Base-by-base conservation (phyloP, 2,329 filamentous ascomycete species). In the Scedosporium aurantiacum region DNA sequence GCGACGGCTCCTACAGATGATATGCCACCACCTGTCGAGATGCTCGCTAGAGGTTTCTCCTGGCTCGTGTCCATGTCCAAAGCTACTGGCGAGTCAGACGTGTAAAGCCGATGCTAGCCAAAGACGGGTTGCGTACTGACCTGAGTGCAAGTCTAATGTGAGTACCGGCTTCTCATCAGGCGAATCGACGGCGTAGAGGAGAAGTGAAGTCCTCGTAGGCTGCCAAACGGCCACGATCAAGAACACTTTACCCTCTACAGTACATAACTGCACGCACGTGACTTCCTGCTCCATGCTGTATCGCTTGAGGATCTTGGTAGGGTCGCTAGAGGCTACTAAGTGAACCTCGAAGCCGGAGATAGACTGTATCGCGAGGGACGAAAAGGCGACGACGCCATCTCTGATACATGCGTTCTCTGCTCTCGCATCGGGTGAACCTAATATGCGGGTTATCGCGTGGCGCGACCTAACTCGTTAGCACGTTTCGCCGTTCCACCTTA, bases 341-440 rank as follows among this genome's bases (percentile, higher is more conserved):
- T 28, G 28, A 18, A 63, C 41, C 5, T 47, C 54, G 45, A 60
- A 64, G 4, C 18, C 18, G 3, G 45, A 28, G 21, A 45, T 41
- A 7, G 28, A 21, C 37, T 78, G 72, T 1, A 76, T 71, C 6
- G 45, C 18, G 1, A 41, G n/a, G 12, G 28, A 10, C 10, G 78
- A 78, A 7, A 84, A 52, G 0, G 76, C 75, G 27, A 82, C 69
- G 5, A 68, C 65, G 14, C 74, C 68, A 0, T 70, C 71, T 8
- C 67, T 65, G 28, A 78, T 71, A 18, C 70, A 74, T 1, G 80
- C 80, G 66, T 80, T 73, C 14, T 76, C 73, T 14, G 78, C 75
- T 1, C 67, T 64, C 14, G 70, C 65, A 5, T 65, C 62, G 18
- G 63, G 55, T 12, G 67, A 65, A 2, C 64, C 68, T 21, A 75